A percentile compares a stretch with the other conserved stretches of the same genome.
phyloP scores from a whole-genome alignment of 2,329 filamentous ascomycete genomes.

The Calonectria pseudoreteaudii region DNA sequence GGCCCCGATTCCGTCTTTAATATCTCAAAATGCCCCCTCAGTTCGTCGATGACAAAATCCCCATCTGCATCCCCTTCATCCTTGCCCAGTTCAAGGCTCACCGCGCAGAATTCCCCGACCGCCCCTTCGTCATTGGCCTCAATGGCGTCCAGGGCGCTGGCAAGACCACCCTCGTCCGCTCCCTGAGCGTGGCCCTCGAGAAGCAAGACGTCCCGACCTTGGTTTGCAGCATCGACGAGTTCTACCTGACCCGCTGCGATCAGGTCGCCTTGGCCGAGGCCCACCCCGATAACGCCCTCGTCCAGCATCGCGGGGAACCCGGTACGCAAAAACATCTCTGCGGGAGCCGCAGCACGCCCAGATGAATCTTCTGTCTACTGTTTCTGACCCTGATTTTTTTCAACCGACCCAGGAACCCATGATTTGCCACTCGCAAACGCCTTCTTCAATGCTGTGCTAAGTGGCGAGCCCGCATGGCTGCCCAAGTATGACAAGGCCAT shows the following conservation, averaged over 20 bases:
- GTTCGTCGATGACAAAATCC: constrained; percentile 82
- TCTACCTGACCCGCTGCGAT: constrained; percentile 81
- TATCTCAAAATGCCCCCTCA: constrained; percentile 43
- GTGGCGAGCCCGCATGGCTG: constrained; percentile 65
- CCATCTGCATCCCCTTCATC: constrained; percentile 83
- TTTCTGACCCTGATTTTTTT: constrained; percentile 18
- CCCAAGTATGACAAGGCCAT: constrained; percentile 88
- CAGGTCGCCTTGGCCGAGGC: constrained; percentile 73
- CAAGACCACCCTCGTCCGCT: constrained; percentile 86
- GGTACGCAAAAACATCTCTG: constrained; percentile 52
- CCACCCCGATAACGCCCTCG: constrained; percentile 78
- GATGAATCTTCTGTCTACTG: background rate
- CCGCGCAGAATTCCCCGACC: constrained; percentile 51
- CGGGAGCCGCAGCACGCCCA: constrained; percentile 13
- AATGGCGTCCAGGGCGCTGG: constrained; percentile 94
- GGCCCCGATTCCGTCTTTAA: constrained; percentile 4
- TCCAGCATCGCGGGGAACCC: constrained; percentile 86
- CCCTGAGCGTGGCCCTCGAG: constrained; percentile 72
- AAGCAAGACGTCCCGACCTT: constrained; percentile 70
- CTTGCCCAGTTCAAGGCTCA: constrained; percentile 68
- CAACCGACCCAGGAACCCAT: constrained; percentile 66
- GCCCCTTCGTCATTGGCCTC: constrained; percentile 84
- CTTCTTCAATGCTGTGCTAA: constrained; percentile 71
- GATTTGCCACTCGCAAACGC: constrained; percentile 74
- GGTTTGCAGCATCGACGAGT: constrained; percentile 87